Conservation (phyloP, 2,329 filamentous ascomycete genomes). For the Fonsecaea multimorphosa region DNA sequence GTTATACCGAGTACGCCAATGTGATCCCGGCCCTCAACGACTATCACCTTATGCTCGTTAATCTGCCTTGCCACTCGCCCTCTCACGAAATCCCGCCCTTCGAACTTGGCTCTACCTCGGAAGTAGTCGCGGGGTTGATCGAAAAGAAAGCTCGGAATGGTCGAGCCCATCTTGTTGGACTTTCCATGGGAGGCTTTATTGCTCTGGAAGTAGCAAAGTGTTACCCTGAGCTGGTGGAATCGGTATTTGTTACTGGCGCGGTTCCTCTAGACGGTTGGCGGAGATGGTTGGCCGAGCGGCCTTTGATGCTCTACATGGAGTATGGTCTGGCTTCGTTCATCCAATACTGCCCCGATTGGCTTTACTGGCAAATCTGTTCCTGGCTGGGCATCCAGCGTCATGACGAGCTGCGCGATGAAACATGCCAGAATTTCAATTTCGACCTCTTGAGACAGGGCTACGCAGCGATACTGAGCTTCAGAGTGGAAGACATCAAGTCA, state of each 20-base stretch:
- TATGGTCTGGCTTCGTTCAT: neutral
- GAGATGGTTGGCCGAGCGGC: slow-evolving; percentile 14
- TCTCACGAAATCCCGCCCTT: neutral
- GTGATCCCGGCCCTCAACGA: slow-evolving; percentile 5
- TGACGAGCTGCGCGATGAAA: neutral
- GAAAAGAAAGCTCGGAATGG: neutral
- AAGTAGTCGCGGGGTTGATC: slow-evolving; percentile 8
- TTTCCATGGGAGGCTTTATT: slow-evolving; percentile 14
- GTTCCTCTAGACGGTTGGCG: slow-evolving; percentile 6
- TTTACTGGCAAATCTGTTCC: neutral
- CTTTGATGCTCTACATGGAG: slow-evolving; percentile 3
- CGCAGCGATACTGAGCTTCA: slow-evolving; percentile 11
- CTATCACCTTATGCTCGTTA: slow-evolving; percentile 18
- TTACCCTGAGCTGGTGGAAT: slow-evolving; percentile 8
- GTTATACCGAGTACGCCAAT: slow-evolving; percentile 15
- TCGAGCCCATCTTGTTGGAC: slow-evolving; percentile 14
- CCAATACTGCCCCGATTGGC: slow-evolving; percentile 8
- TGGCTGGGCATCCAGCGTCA: slow-evolving; percentile 2
- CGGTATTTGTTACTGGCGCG: slow-evolving; percentile 11
- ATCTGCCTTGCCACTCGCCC: slow-evolving; percentile 14
- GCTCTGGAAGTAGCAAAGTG: slow-evolving; percentile 8
- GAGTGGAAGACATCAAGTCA: slow-evolving; percentile 4
- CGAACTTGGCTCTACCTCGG: slow-evolving; percentile 1
- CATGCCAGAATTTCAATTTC: slow-evolving; percentile 12
- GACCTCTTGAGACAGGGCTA: slow-evolving; percentile 11